Conservation (phyloP, 1,139 yeast species). For the Pichia inconspicua region DNA sequence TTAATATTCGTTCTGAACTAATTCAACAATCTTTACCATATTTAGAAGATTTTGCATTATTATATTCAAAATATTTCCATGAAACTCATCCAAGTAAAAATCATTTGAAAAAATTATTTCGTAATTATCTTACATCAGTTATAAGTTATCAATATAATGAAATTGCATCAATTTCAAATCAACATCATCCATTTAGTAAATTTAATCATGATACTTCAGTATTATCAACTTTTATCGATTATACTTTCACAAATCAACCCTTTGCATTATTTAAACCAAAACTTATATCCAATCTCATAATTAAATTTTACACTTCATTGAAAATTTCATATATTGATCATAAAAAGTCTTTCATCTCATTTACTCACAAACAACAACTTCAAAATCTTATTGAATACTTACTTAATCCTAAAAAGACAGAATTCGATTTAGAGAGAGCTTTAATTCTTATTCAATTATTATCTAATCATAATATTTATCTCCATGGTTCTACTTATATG, state of each 20-base stretch:
- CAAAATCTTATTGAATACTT: constrained; percentile 1
- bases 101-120: constrained; percentile 4
- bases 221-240: constrained; percentile 16
- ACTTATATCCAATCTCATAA: constrained; percentile 3
- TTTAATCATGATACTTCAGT: constrained; percentile 15
- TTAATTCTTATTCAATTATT: constrained; percentile 5
- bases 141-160: constrained; percentile 2
- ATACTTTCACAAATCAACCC: constrained; percentile 1
- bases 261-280: constrained; percentile 5
- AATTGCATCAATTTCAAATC: background rate
- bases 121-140: constrained; percentile 2
- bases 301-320: constrained; percentile 5
- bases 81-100: constrained; percentile 1
- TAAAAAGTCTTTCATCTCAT: background rate
- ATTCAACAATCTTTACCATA: constrained; percentile 6
- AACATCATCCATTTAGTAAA: constrained; percentile 17
- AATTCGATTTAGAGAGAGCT: constrained; percentile 3
- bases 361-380: constrained; percentile 3
- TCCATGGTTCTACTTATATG: constrained; percentile 14
- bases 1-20: constrained; percentile 8
- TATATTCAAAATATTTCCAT: constrained; percentile 9
- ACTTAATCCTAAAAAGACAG: background rate
- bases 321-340: constrained; percentile 1
- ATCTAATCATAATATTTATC: constrained; percentile 1
- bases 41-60: constrained; percentile 7